Evolutionary conservation across 768 basidiomycete species (phyloP), one percentile per base, ranked within the genome.

Genomic region (Lepiota brunneoincarnata): DNA sequence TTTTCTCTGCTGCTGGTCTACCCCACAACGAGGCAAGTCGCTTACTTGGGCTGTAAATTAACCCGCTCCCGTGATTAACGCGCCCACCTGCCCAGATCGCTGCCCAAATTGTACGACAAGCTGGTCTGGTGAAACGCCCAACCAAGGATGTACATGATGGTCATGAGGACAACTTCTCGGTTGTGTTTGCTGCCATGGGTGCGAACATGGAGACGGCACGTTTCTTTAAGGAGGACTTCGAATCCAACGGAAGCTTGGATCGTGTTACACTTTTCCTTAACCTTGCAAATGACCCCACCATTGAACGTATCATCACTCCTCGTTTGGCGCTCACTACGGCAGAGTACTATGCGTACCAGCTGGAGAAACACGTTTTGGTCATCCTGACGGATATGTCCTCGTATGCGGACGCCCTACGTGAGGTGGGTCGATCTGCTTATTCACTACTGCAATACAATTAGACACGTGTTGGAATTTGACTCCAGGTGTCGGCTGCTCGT

Each of bases 181-280:
- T 99, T 65, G 97, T 98, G 44, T 99, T 98, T 69, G 97, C 95
- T 53, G 97, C 97, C 37, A 98, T 99, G 97, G 97, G 97, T 82
- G 97, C 96, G 56, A 99, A 99, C 77, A 97, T 97, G 94, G 97
- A 99, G 72, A 98, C 97, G 5, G 97, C 97, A 44, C 86, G 96
- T 49, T 99, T 97, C 81, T 99, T 99, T 89, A 95, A 96, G 72
- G 91, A 95, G 69, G 97, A 99, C 76, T 98, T 98, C 69, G 95
- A 98, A 72, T 96, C 97, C 64, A 98, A 97, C 68, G 97, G 97
- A 50, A 91, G 88, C 78, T 81, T 98, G 58, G 94, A 98, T 74
- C 89, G 97, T 62, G 94, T 97, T 51, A 98, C 97, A 6, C 79
- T 99, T 49, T 99, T 99, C 87, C 80, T 99, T 68, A 99, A 99